Evolutionary conservation across 495 filamentous ascomycete genomes (phyloP).

Genomic region (Achaetomiella virescens): DNA sequence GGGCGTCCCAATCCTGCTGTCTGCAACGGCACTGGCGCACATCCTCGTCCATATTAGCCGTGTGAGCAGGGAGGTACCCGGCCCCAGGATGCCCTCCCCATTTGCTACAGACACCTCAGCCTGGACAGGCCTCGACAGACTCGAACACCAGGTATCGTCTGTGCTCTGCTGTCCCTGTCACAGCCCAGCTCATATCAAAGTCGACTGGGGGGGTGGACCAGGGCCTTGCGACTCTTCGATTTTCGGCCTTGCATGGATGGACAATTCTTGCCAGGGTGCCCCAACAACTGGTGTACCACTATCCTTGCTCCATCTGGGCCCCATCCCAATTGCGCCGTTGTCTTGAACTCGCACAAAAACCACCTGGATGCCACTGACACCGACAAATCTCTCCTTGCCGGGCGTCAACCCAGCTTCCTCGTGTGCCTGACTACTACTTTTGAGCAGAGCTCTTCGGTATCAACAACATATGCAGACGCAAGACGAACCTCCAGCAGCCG

Average conservation of each 20-base stretch:
- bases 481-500: conserved; percentile 18
- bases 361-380: conserved; percentile 41
- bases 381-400: conserved; percentile 33
- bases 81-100: conserved; percentile 16
- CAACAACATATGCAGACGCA: conserved; percentile 4
- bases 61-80: conserved; percentile 19
- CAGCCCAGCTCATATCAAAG: conserved; percentile 12
- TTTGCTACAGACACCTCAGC: conserved; percentile 11
- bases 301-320: conserved; percentile 34
- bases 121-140: not conserved
- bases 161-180: conserved; percentile 3
- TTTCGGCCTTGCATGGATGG: conserved; percentile 27
- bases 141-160: not conserved
- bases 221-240: conserved; percentile 31
- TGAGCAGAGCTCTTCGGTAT: conserved; percentile 13
- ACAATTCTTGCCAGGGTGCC: conserved; percentile 27
- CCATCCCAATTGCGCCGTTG: conserved; percentile 33
- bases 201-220: conserved; percentile 22
- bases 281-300: conserved; percentile 23
- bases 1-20: conserved; percentile 5
- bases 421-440: conserved; percentile 1
- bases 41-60: conserved; percentile 24
- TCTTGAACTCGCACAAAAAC: conserved; percentile 50
- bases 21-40: conserved; percentile 21
- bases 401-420: conserved; percentile 4